These are phyloP conservation scores for Rhodotorula glutinis DNA, from an alignment of 1,284 basidiomycete genomes.

Conservation along the genomic window DNA sequence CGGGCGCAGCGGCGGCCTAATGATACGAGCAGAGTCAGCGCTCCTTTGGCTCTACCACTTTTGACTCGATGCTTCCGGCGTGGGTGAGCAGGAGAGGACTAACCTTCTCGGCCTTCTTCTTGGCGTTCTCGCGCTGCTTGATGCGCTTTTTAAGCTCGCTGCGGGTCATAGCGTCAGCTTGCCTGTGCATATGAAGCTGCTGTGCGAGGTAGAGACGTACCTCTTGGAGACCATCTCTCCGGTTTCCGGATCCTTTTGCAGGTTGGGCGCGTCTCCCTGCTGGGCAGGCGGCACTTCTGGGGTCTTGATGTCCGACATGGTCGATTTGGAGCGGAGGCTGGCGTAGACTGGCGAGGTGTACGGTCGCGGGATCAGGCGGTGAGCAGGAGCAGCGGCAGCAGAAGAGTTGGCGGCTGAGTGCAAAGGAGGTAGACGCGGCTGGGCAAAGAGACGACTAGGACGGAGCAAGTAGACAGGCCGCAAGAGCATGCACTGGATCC, in stretches of 20 bases:
- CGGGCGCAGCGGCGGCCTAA: slow-evolving; percentile 45
- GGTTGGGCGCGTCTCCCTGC: slow-evolving; percentile 29
- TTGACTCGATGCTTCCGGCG: not conserved
- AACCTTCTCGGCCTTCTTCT: slow-evolving; percentile 72
- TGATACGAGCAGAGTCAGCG: not conserved
- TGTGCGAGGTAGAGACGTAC: slow-evolving; percentile 55
- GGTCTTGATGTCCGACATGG: slow-evolving; percentile 16
- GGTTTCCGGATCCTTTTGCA: slow-evolving; percentile 67
- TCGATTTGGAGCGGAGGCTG: not conserved
- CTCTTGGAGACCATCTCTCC: slow-evolving; percentile 94
- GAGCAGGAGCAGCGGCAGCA: too few species aligned
- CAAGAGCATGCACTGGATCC: slow-evolving; percentile 37
- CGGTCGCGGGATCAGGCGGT: too few species aligned
- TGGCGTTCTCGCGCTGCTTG: slow-evolving; percentile 80
- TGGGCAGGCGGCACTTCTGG: slow-evolving; percentile 15
- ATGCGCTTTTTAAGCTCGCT: slow-evolving; percentile 89
- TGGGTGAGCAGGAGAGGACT: not conserved
- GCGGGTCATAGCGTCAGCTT: too few species aligned
- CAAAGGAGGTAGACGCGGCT: not conserved
- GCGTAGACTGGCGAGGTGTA: not conserved
- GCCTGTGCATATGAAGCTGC: slow-evolving; percentile 5
- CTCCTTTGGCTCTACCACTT: too few species aligned
- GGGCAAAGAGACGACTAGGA: not conserved
- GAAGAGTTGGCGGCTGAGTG: too few species aligned
- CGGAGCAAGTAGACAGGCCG: slow-evolving; percentile 21